Conservation (phyloP, 768 basidiomycete species). For the Tulasnella sp. region DNA sequence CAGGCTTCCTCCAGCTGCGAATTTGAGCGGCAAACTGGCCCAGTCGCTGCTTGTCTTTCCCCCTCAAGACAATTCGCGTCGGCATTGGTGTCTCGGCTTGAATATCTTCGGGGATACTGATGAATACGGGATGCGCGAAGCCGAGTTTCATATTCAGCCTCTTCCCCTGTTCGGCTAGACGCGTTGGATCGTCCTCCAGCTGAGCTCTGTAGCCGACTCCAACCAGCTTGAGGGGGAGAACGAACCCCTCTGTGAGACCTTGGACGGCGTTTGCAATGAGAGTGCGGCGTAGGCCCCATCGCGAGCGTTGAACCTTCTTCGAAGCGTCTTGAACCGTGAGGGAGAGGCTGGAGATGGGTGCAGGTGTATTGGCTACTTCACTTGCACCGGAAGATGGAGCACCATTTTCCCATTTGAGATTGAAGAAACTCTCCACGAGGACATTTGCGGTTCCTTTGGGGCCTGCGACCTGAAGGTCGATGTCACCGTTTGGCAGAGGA, state of each 20-base stretch:
- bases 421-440: conserved; percentile 21
- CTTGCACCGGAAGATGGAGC: neutral
- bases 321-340: conserved; percentile 47
- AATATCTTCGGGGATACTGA: conserved; percentile 77
- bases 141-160: conserved; percentile 87
- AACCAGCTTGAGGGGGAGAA: conserved; percentile 75
- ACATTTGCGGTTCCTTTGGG: conserved; percentile 48
- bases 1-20: conserved; percentile 75
- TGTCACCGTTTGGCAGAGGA: conserved; percentile 25
- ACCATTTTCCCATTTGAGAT: conserved; percentile 1
- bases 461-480: conserved; percentile 48
- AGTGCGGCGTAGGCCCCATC: conserved; percentile 94
- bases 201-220: conserved; percentile 91
- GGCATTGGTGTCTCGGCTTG: conserved; percentile 70
- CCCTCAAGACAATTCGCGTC: conserved; percentile 73
- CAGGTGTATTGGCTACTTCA: conserved; percentile 33
- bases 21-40: conserved; percentile 86
- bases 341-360: conserved; percentile 38
- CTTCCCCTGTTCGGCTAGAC: conserved; percentile 51
- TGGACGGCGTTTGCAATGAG: conserved; percentile 82
- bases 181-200: conserved; percentile 68
- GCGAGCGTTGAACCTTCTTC: conserved; percentile 69
- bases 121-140: conserved; percentile 77
- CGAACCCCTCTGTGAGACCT: conserved; percentile 86
- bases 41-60: conserved; percentile 80